phyloP scores from a whole-genome alignment of 129 eudicot genomes.

The Chrysanthemum makinoi region DNA sequence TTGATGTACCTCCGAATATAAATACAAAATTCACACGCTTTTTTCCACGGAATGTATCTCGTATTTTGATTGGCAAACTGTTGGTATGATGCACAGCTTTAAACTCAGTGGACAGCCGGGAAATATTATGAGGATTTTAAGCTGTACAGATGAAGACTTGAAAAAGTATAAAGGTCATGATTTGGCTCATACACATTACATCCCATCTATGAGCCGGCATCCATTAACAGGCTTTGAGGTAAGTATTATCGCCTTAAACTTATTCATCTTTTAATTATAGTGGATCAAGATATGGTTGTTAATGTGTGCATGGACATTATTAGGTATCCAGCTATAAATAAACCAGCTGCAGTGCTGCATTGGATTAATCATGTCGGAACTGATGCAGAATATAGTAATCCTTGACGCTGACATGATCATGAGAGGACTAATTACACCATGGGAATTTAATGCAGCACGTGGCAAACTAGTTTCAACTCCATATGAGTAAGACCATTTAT shows the following conservation, averaged over 20 bases:
- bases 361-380: slow-evolving; percentile 83
- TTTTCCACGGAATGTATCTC: slow-evolving; percentile 92
- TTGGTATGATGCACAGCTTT: slow-evolving; percentile 89
- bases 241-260: slow-evolving; percentile 10
- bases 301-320: slow-evolving; percentile 15
- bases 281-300: neutral
- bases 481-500: slow-evolving; percentile 57
- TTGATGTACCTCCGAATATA: slow-evolving; percentile 16
- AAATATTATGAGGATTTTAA: slow-evolving; percentile 76
- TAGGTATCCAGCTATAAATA: slow-evolving; percentile 98
- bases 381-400: slow-evolving; percentile 88
- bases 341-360: slow-evolving; percentile 93
- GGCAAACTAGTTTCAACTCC: slow-evolving; percentile 96
- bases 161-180: slow-evolving; percentile 81
- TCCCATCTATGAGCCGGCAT: slow-evolving; percentile 95
- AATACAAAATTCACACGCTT: slow-evolving; percentile 80
- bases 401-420: slow-evolving; percentile 97
- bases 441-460: slow-evolving; percentile 86
- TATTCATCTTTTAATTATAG: too few relatives aligned
- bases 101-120: slow-evolving; percentile 88
- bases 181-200: slow-evolving; percentile 92
- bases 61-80: slow-evolving; percentile 97
- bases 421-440: slow-evolving; percentile 96
- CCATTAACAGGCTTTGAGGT: slow-evolving; percentile 94
- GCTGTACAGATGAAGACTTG: slow-evolving; percentile 91